Conservation (phyloP, 495 filamentous ascomycete genomes). For the Staphylotrichum tortipilum region DNA sequence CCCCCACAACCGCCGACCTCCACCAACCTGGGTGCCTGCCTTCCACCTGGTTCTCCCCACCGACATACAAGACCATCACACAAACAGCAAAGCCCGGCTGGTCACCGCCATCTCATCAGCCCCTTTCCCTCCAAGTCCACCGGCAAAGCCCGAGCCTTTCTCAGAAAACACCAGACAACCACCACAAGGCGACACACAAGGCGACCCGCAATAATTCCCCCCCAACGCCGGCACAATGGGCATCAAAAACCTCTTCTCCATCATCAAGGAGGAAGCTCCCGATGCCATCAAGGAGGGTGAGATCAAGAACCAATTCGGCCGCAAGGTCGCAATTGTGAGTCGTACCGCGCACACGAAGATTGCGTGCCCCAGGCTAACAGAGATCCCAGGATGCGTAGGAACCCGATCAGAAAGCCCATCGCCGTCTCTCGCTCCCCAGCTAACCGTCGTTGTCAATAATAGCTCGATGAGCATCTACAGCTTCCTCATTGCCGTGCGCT, state of each 20-base stretch:
- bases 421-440: not conserved
- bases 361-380: no score
- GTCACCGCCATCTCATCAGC: not conserved
- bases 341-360: not conserved
- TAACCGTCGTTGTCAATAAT: not conserved
- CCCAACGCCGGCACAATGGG: no score
- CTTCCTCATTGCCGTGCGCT: slow-evolving; percentile 95
- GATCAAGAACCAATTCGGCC: slow-evolving; percentile 96
- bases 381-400: slow-evolving; percentile 75
- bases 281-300: slow-evolving; percentile 93
- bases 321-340: slow-evolving; percentile 92
- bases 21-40: slow-evolving; percentile 6
- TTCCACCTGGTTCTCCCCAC: not conserved
- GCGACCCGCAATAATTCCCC: no score
- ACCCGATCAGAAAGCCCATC: not conserved
- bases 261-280: slow-evolving; percentile 86
- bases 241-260: slow-evolving; percentile 79
- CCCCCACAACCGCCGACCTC: slow-evolving; percentile 17
- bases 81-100: not conserved
- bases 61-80: not conserved
- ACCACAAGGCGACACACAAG: no score
- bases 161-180: no score
- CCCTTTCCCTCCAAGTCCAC: no score
- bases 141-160: no score
- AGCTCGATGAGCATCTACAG: slow-evolving; percentile 99